Base-by-base conservation (phyloP, 2,329 filamentous ascomycete species). In the Septoria linicola region DNA sequence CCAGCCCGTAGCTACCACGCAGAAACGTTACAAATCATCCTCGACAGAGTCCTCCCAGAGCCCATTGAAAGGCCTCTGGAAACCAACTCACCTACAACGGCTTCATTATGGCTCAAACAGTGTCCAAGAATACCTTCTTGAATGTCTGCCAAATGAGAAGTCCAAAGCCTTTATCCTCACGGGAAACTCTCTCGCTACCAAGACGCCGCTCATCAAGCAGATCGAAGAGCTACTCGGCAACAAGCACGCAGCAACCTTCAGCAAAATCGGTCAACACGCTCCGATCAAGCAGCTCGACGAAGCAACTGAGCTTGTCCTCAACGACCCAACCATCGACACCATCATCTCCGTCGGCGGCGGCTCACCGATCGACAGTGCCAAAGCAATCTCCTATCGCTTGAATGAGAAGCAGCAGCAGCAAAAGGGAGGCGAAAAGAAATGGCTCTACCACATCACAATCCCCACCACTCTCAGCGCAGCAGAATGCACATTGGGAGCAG, bases 141-240 rank as follows among this genome's bases (percentile, higher is more conserved):
- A 70, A 16, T 70, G 68, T 43, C 71, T 81, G 0, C 76, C 72
- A 0, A 68, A 53, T 8, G 59, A 66, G 2, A 63, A 60, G 2
- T 79, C 77, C 44, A 80, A 79, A 66, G 79, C 78, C 1, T 81
- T 81, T 66, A 78, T 82, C 60, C 74, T 82, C 37, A 81, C 79
- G 1, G 78, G 78, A 19, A 70, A 66, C 35, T 80, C 78, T 0
- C 71, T 82, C 5, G 75, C 76, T 5, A 77, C 65, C 35, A 81
- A 80, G 59, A 81, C 79, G 0, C 68, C 72, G 0, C 68, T 82
- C 6, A 72, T 82, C 55, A 71, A 73, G 48, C 67, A 76, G 41
- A 71, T 81, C 13, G 77, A 81, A 65, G 56, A 70, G 8, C 65
- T 77, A 0, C 68, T 82, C 0, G 73, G 72, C 4, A 56, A 67